Conservation (phyloP, 352 stramenopile species). For the Phytophthora ohioensis region DNA sequence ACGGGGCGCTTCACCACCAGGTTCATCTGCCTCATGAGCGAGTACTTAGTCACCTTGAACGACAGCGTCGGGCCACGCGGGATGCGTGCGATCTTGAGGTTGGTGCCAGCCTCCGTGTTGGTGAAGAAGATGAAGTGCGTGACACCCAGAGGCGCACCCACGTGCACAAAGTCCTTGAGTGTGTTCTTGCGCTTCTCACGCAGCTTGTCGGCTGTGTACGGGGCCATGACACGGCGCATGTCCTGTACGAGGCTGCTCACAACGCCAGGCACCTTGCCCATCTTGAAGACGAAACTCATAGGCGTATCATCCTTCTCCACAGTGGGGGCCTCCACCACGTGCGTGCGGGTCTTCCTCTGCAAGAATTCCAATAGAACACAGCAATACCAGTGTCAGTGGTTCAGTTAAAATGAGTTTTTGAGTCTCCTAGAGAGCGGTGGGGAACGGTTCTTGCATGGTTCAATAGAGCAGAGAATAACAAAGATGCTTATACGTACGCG, state of each 20-base stretch:
- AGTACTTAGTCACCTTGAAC: conserved; percentile 94
- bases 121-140: conserved; percentile 98
- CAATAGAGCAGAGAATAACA: background rate
- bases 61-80: conserved; percentile 95
- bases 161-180: conserved; percentile 92
- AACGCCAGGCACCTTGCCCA: conserved; percentile 82
- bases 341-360: conserved; percentile 87
- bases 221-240: conserved; percentile 95
- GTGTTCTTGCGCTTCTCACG: conserved; percentile 93
- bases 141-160: conserved; percentile 94
- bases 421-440: background rate
- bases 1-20: conserved; percentile 92
- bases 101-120: conserved; percentile 94
- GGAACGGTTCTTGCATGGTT: background rate
- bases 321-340: conserved; percentile 68
- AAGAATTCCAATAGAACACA: conserved; percentile 9
- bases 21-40: conserved; percentile 93
- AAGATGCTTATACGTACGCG: conserved; percentile 61
- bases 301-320: conserved; percentile 89
- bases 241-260: conserved; percentile 92
- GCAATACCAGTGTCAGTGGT: conserved; percentile 4
- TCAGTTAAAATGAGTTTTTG: background rate
- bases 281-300: conserved; percentile 94
- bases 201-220: conserved; percentile 95
- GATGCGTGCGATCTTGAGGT: conserved; percentile 94